Base-by-base conservation (phyloP, 2,329 filamentous ascomycete genomes). In the Xylariaceae sp. region DNA sequence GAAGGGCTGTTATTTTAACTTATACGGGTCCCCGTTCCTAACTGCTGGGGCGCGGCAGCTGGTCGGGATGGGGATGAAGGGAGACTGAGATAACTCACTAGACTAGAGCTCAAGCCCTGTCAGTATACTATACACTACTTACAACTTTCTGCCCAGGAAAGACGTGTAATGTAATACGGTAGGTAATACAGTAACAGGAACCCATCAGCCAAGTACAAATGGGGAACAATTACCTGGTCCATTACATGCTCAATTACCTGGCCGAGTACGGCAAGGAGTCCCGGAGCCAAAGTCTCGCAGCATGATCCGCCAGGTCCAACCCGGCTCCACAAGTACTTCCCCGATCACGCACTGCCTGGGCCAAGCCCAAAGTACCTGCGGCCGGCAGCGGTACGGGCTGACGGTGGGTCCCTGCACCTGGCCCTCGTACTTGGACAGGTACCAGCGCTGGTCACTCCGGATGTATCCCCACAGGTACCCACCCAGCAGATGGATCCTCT, bases 1-100 rank as follows among this genome's bases (percentile, higher is more conserved):
- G 60, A 62, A 64, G 62, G 63, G 62, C 52, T 42, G 56, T 64
- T 62, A 67, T 64, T 67, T 67, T 60, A 66, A 64, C 65, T 67
- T 67, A 68, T 68, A 68, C 63, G 61, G 60, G 58, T 53, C 57
- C 47, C 46, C 37, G 52, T 60, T 57, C 53, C 51, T 58, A 40
- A n/a, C 39, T 58, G 50, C 56, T 58, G 54, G 56, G 52, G 55
- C 49, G 55, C 49, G 51, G 50, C 50, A 57, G 54, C 55, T 59
- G 43, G 56, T 44, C 39, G 19, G 19, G 19, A 19, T 19, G 51
- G 48, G 49, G 56, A 49, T 42, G 40, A 37, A 55, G 53, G 34
- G 53, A 42, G 47, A 44, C 43, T 31, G 43, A 45, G 43, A 45
- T 32, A 32, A 5, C 43, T 31, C 35, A 27, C 41, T 43, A 43